These are phyloP conservation scores for Aquilaria sinensis DNA, from an alignment of 345 rosid genomes.

Conservation along the genomic window DNA sequence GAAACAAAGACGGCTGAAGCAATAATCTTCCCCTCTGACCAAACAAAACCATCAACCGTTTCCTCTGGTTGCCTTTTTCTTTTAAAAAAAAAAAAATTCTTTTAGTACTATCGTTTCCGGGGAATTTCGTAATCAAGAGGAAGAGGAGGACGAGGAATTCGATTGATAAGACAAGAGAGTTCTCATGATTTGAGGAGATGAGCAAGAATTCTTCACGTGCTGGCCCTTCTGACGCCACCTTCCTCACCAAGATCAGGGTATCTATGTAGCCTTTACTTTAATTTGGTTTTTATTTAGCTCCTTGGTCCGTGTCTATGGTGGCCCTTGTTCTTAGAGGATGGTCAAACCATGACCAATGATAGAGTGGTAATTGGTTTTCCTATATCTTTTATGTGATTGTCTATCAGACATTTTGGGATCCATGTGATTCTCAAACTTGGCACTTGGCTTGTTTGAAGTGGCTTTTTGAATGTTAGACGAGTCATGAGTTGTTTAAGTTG, in stretches of 20 bases:
- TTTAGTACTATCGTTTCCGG: not conserved
- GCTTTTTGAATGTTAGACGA: too few relatives aligned
- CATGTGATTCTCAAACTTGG: not conserved
- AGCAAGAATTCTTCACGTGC: constrained; percentile 29
- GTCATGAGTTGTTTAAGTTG: not conserved
- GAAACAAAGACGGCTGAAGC: too few relatives aligned
- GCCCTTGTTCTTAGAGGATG: too few relatives aligned
- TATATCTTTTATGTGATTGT: not conserved
- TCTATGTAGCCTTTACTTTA: not conserved
- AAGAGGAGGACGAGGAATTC: not conserved
- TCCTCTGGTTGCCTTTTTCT: not conserved
- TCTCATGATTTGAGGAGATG: constrained; percentile 19
- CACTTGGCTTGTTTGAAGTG: not conserved
- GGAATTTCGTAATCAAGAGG: not conserved
- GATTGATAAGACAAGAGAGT: not conserved
- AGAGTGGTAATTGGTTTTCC: constrained; percentile 3
- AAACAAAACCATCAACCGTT: not conserved
- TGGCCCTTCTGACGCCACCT: constrained; percentile 17
- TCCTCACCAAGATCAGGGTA: constrained; percentile 41
- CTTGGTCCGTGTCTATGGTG: not conserved
- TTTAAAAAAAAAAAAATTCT: not conserved
- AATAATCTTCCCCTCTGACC: not conserved
- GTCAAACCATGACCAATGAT: not conserved
- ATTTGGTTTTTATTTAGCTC: not conserved
- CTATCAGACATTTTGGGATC: not conserved